These are phyloP conservation scores for Zygotorulaspora chibaensis DNA, from an alignment of 805 yeast genomes.

Conservation along the genomic window DNA sequence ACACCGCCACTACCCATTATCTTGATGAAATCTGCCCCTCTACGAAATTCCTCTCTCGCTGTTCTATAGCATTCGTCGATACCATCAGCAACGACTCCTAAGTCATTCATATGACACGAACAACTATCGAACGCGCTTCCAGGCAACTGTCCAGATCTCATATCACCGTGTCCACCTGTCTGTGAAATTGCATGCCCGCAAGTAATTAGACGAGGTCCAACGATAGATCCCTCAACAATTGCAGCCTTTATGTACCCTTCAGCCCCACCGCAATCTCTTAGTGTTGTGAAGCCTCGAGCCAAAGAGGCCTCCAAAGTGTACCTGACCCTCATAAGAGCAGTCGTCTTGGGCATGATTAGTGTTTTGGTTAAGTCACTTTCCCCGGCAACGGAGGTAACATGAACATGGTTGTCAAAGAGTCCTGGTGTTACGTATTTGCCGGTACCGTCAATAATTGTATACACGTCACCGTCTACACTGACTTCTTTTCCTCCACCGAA, in stretches of 20 bases:
- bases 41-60: slow-evolving; percentile 14
- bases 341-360: slow-evolving; percentile 10
- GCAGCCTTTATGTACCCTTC: slow-evolving; percentile 13
- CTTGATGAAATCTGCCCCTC: slow-evolving; percentile 15
- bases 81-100: slow-evolving; percentile 15
- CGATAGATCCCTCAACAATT: slow-evolving; percentile 8
- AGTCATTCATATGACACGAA: slow-evolving; percentile 8
- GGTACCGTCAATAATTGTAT: slow-evolving; percentile 11
- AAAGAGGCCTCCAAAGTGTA: slow-evolving; percentile 11
- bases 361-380: slow-evolving; percentile 7
- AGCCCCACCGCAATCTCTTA: slow-evolving; percentile 16
- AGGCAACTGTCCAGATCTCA: slow-evolving; percentile 9
- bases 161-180: slow-evolving; percentile 16
- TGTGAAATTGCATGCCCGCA: slow-evolving; percentile 16
- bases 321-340: slow-evolving; percentile 10
- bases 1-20: slow-evolving; percentile 16
- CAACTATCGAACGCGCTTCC: slow-evolving; percentile 12
- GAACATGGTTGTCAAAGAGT: slow-evolving; percentile 14
- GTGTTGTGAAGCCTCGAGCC: slow-evolving; percentile 10
- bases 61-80: slow-evolving; percentile 12
- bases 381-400: slow-evolving; percentile 11
- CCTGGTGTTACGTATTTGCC: slow-evolving; percentile 13
- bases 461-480: slow-evolving; percentile 3
- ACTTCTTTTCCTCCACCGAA: not conserved
- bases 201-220: slow-evolving; percentile 11